Percentiles rank a stretch among this genome's conserved stretches.
These are phyloP conservation scores for Saccharomycopsis sp. DNA, from an alignment of 805 yeast species.

Conservation along the genomic window DNA sequence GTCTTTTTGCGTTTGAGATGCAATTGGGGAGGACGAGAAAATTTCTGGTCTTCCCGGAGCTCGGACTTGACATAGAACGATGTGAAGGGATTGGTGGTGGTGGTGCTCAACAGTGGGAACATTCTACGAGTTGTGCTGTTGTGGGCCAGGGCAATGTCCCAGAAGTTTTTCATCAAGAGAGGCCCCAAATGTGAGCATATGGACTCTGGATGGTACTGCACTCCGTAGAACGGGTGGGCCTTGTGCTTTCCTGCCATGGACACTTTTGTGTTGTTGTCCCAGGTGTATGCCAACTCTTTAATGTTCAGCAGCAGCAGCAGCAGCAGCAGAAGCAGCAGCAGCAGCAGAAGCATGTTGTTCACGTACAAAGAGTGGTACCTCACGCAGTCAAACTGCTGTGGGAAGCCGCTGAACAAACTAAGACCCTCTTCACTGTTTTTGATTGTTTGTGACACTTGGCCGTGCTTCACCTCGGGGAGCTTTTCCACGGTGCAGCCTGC, in stretches of 20 bases:
- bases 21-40: no score
- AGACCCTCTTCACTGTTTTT: neutral
- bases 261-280: conserved; percentile 28
- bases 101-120: no score
- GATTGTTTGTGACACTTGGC: conserved; percentile 58
- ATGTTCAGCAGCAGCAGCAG: conserved; percentile 44
- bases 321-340: conserved; percentile 41
- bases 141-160: conserved; percentile 26
- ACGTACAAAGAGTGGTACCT: conserved; percentile 88
- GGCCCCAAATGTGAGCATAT: conserved; percentile 70
- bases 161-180: conserved; percentile 53
- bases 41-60: no score
- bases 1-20: no score
- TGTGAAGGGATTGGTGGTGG: no score
- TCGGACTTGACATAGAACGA: no score
- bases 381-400: conserved; percentile 51
- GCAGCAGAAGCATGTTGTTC: conserved; percentile 36
- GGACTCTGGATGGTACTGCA: conserved; percentile 96
- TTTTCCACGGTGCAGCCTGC: conserved; percentile 47
- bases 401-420: conserved; percentile 34
- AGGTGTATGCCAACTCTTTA: conserved; percentile 53
- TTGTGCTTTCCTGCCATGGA: conserved; percentile 75
- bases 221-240: conserved; percentile 70
- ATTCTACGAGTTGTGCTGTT: neutral
- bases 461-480: conserved; percentile 64